A percentile compares a stretch with the other conserved stretches of the same genome.
Conservation (phyloP, 2,329 filamentous ascomycete species). For the Endothia cerciana region DNA sequence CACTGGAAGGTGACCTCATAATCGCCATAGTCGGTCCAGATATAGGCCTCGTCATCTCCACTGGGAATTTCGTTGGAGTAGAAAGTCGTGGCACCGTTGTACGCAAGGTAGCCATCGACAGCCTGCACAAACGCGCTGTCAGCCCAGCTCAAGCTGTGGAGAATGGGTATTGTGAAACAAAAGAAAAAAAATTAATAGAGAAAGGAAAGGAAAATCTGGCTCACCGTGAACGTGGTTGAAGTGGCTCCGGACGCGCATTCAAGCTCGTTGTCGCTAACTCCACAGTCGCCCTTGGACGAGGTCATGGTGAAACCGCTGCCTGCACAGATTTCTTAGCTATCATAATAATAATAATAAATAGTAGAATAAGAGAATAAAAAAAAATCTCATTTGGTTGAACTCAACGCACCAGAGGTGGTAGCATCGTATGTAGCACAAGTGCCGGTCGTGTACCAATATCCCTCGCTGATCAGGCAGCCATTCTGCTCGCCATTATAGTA, state of each 20-base stretch:
- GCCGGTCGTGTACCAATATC: slow-evolving; percentile 69
- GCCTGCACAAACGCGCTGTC: not conserved
- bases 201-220: no score
- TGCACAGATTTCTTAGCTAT: not conserved
- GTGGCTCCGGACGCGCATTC: slow-evolving; percentile 55
- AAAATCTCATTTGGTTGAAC: no score
- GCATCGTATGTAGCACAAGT: slow-evolving; percentile 70
- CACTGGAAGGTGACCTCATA: slow-evolving; percentile 23
- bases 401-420: slow-evolving; percentile 40
- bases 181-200: no score
- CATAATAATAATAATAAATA: no score
- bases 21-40: slow-evolving; percentile 15
- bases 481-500: slow-evolving; percentile 49
- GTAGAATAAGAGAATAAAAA: no score
- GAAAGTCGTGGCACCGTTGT: slow-evolving; percentile 24
- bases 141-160: not conserved
- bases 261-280: slow-evolving; percentile 56
- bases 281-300: slow-evolving; percentile 63
- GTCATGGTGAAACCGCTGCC: slow-evolving; percentile 57
- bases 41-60: slow-evolving; percentile 5
- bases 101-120: slow-evolving; percentile 21
- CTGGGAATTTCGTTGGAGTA: slow-evolving; percentile 17
- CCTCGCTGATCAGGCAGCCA: slow-evolving; percentile 70
- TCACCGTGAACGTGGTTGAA: slow-evolving; percentile 16
- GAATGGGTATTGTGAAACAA: not conserved